Percentiles rank a stretch among this genome's conserved stretches.
Evolutionary conservation across 331 rosid species (phyloP).

Genomic region (Pyrus hybrid): DNA sequence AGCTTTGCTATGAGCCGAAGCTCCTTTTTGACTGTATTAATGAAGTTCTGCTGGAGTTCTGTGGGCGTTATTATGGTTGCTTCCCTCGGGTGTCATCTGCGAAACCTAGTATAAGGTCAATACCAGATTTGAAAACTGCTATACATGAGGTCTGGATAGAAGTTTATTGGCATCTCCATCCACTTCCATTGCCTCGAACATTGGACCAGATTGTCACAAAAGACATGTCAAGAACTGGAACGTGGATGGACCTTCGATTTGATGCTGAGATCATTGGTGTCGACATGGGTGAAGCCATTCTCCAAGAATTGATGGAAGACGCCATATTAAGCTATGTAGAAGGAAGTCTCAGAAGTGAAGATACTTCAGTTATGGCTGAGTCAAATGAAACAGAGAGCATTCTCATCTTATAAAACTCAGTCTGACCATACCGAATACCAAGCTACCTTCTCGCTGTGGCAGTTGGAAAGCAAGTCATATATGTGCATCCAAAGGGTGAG

Average conservation of each 20-base stretch:
- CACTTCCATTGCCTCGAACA: slow-evolving; percentile 53
- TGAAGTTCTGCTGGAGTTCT: slow-evolving; percentile 63
- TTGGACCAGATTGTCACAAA: slow-evolving; percentile 79
- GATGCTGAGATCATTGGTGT: slow-evolving; percentile 51
- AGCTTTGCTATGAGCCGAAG: slow-evolving; percentile 45
- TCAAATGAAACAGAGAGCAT: slow-evolving; percentile 17
- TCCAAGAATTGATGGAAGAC: slow-evolving; percentile 69
- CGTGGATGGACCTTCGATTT: slow-evolving; percentile 69
- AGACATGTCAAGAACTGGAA: slow-evolving; percentile 56
- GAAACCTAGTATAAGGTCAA: slow-evolving; percentile 34
- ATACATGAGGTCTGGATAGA: slow-evolving; percentile 52
- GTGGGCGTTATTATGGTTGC: slow-evolving; percentile 40
- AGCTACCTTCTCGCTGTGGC: not conserved
- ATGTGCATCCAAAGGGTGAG: slow-evolving; percentile 8
- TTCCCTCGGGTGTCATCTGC: slow-evolving; percentile 51
- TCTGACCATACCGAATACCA: slow-evolving; percentile 6
- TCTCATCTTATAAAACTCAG: slow-evolving; percentile 27
- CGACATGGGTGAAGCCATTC: slow-evolving; percentile 64
- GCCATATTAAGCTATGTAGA: slow-evolving; percentile 36
- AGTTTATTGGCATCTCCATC: slow-evolving; percentile 71
- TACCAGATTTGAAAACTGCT: slow-evolving; percentile 32
- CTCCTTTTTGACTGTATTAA: slow-evolving; percentile 64
- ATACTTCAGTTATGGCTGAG: slow-evolving; percentile 13
- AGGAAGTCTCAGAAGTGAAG: slow-evolving; percentile 18
- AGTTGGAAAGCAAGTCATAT: not conserved